These are phyloP conservation scores for Cenchrus purpureus DNA, from an alignment of 176 grass and related monocot species.

Conservation along the genomic window DNA sequence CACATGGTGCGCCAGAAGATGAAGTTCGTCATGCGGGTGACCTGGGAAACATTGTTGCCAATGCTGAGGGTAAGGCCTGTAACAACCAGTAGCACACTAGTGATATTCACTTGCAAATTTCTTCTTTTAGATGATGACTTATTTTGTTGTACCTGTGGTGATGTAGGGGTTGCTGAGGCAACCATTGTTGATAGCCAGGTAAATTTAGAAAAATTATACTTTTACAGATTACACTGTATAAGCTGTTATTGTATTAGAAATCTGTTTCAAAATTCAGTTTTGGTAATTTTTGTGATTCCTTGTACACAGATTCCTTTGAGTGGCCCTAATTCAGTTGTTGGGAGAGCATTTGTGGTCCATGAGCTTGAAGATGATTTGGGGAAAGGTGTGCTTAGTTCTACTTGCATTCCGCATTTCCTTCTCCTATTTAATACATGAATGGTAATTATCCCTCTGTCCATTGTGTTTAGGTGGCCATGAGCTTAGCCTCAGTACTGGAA, in stretches of 20 bases:
- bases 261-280: slow-evolving; percentile 8
- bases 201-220: slow-evolving; percentile 16
- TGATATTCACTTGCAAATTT: slow-evolving; percentile 16
- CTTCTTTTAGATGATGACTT: slow-evolving; percentile 20
- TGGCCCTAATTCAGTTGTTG: slow-evolving; percentile 83
- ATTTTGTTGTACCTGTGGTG: slow-evolving; percentile 29
- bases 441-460: slow-evolving; percentile 10
- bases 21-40: slow-evolving; percentile 87
- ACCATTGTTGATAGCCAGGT: slow-evolving; percentile 90
- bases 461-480: slow-evolving; percentile 80
- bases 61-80: slow-evolving; percentile 62
- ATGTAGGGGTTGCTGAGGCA: slow-evolving; percentile 84
- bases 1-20: slow-evolving; percentile 82
- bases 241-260: background rate
- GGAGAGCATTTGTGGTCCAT: slow-evolving; percentile 98
- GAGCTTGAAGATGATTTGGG: slow-evolving; percentile 98
- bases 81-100: background rate
- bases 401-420: slow-evolving; percentile 6
- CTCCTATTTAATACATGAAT: background rate
- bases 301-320: slow-evolving; percentile 75
- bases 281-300: slow-evolving; percentile 31
- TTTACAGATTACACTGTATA: slow-evolving; percentile 16
- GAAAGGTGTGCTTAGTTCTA: slow-evolving; percentile 68
- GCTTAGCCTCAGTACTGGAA: slow-evolving; percentile 94
- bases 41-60: slow-evolving; percentile 91